These are phyloP conservation scores for Pterocarpus macrocarpus DNA, from an alignment of 306 rosid species.

Conservation along the genomic window DNA sequence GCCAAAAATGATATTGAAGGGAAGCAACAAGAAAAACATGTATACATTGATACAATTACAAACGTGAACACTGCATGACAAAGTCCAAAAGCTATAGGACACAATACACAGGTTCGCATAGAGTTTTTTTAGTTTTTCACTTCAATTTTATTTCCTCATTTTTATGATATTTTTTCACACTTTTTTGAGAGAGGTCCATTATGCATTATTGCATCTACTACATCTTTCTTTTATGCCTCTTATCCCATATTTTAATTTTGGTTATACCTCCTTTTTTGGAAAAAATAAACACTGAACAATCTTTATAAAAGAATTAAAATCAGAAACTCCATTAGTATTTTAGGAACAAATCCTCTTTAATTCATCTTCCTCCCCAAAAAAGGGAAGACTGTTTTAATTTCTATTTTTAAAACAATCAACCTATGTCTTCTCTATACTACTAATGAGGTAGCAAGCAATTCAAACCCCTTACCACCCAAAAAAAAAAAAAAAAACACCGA, in stretches of 20 bases:
- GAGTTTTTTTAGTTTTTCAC: not conserved
- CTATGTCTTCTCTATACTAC: not conserved
- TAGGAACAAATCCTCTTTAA: not conserved
- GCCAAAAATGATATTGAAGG: slow-evolving; percentile 21
- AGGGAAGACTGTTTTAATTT: slow-evolving; percentile 1
- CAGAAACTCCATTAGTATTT: not conserved
- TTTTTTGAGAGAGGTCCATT: not conserved
- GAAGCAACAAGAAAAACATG: slow-evolving; percentile 6
- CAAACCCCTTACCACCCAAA: too few relatives aligned
- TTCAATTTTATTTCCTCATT: slow-evolving; percentile 1
- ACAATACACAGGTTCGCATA: not conserved
- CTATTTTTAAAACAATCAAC: not conserved
- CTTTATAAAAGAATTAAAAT: not conserved
- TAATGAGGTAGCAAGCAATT: too few relatives aligned
- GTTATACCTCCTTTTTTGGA: not conserved
- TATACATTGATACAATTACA: not conserved
- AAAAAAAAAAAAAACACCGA: too few relatives aligned
- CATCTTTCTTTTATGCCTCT: not conserved
- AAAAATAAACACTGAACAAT: not conserved
- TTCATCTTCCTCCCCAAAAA: not conserved
- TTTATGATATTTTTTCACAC: not conserved
- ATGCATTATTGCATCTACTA: not conserved
- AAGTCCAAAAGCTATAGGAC: not conserved
- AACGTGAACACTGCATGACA: not conserved
- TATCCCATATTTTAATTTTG: not conserved